phyloP scores from a whole-genome alignment of 1,284 basidiomycete species.

The Gymnopus androsaceus region DNA sequence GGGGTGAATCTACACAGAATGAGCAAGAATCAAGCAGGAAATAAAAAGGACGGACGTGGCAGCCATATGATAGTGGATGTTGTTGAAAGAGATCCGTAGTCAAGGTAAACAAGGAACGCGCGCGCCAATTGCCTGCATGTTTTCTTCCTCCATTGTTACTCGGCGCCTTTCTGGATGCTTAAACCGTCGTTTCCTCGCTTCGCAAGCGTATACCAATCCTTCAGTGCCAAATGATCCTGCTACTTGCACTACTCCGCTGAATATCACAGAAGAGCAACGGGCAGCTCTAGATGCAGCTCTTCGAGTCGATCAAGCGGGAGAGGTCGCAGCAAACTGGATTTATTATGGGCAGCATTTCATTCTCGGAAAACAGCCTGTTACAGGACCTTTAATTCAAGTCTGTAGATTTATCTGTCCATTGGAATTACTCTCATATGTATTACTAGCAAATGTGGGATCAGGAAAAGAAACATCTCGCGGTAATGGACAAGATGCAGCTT shows the following conservation, averaged over 20 bases:
- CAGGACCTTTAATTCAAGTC: constrained; percentile 79
- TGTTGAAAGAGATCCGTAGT: background rate
- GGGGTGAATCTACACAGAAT: constrained; percentile 54
- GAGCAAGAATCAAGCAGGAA: background rate
- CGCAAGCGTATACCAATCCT: constrained; percentile 19
- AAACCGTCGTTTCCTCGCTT: constrained; percentile 15
- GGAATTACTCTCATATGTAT: constrained; percentile 6
- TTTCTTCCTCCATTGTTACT: background rate
- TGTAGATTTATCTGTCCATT: constrained; percentile 25
- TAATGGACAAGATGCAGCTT: constrained; percentile 81
- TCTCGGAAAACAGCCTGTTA: constrained; percentile 60
- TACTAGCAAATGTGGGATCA: constrained; percentile 93
- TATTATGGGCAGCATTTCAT: constrained; percentile 83
- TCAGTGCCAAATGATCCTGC: constrained; percentile 12
- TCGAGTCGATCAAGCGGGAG: constrained; percentile 90
- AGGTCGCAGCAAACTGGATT: constrained; percentile 92
- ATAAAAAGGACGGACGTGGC: constrained; percentile 15
- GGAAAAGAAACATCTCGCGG: constrained; percentile 88
- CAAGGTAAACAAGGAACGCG: background rate
- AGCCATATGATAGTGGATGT: constrained; percentile 16
- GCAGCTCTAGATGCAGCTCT: constrained; percentile 63
- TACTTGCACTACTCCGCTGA: constrained; percentile 44
- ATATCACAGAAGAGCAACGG: constrained; percentile 50
- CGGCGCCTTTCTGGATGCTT: background rate
- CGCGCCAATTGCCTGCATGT: background rate